Percentiles rank a stretch among this genome's conserved stretches.
These are phyloP conservation scores for Fusarium concolor DNA, from an alignment of 2,329 filamentous ascomycete species.

Conservation along the genomic window DNA sequence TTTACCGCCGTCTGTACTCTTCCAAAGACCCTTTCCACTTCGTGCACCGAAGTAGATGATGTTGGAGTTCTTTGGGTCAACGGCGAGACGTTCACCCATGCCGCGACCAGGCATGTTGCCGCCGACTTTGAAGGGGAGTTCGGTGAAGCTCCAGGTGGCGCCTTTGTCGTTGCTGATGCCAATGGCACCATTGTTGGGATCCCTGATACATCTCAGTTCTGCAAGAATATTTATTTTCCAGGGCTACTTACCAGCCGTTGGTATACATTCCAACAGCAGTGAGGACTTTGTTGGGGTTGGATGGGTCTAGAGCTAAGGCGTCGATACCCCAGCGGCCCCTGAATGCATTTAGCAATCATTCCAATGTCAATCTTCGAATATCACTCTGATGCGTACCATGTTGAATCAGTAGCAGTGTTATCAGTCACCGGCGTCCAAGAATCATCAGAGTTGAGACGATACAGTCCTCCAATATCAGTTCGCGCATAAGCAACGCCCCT, in stretches of 20 bases:
- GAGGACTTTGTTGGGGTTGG: slow-evolving; percentile 64
- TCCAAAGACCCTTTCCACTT: slow-evolving; percentile 69
- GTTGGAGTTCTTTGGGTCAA: slow-evolving; percentile 67
- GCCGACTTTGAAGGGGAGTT: slow-evolving; percentile 69
- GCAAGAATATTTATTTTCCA: accelerated
- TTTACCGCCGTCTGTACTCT: slow-evolving; percentile 66
- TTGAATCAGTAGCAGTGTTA: slow-evolving; percentile 14
- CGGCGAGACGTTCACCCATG: slow-evolving; percentile 67
- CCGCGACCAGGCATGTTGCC: slow-evolving; percentile 72
- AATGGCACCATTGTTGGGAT: slow-evolving; percentile 66
- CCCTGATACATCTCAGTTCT: slow-evolving; percentile 44
- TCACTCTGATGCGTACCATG: slow-evolving; percentile 13
- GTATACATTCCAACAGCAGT: slow-evolving; percentile 69
- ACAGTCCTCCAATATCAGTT: slow-evolving; percentile 36
- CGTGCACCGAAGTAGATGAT: slow-evolving; percentile 69
- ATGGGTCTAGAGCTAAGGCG: slow-evolving; percentile 66
- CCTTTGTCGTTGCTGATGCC: slow-evolving; percentile 66
- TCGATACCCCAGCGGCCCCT: slow-evolving; percentile 69
- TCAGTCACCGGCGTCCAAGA: slow-evolving; percentile 38
- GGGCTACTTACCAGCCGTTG: slow-evolving; percentile 56
- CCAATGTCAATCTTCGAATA: no score
- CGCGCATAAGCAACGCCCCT: slow-evolving; percentile 35
- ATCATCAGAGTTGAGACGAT: slow-evolving; percentile 36
- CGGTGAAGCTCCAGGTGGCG: slow-evolving; percentile 61
- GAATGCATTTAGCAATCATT: no score